These are phyloP conservation scores for Talaromyces sp. DNA, from an alignment of 2,329 filamentous ascomycete species.

Conservation along the genomic window DNA sequence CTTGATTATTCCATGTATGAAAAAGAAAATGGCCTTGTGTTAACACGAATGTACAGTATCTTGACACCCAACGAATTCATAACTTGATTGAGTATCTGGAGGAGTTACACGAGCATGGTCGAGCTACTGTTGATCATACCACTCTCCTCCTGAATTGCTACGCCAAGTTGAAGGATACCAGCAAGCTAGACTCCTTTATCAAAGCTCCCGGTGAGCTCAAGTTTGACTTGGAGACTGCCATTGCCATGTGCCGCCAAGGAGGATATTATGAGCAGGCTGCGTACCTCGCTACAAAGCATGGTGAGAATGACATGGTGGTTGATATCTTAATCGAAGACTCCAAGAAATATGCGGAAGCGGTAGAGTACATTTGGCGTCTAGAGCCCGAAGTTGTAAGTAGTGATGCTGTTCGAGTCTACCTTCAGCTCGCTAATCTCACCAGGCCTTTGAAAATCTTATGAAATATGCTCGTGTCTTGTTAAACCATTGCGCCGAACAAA, in stretches of 20 bases:
- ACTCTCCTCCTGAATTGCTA: constrained; percentile 96
- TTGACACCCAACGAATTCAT: constrained; percentile 96
- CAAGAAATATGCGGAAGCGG: constrained; percentile 82
- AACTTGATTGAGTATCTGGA: constrained; percentile 97
- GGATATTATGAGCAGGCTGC: constrained; percentile 97
- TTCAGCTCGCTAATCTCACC: constrained; percentile 12
- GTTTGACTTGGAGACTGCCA: constrained; percentile 95
- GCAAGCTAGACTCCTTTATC: constrained; percentile 95
- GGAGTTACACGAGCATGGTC: constrained; percentile 90
- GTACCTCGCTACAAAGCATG: constrained; percentile 90
- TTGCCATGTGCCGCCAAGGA: constrained; percentile 94
- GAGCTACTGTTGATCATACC: constrained; percentile 91
- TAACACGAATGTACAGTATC: constrained; percentile 60
- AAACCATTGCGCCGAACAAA: constrained; percentile 78
- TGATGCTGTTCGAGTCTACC: neutral
- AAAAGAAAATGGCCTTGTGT: neutral
- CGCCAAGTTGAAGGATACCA: constrained; percentile 94
- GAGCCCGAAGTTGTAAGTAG: constrained; percentile 71
- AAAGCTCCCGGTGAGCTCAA: constrained; percentile 87
- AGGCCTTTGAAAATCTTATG: constrained; percentile 88
- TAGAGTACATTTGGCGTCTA: constrained; percentile 88
- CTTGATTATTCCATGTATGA: neutral
- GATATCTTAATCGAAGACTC: constrained; percentile 96
- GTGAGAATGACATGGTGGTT: constrained; percentile 89
- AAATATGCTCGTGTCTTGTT: constrained; percentile 92